phyloP scores from a whole-genome alignment of 2,329 filamentous ascomycete species.

The Colletotrichum incanum region DNA sequence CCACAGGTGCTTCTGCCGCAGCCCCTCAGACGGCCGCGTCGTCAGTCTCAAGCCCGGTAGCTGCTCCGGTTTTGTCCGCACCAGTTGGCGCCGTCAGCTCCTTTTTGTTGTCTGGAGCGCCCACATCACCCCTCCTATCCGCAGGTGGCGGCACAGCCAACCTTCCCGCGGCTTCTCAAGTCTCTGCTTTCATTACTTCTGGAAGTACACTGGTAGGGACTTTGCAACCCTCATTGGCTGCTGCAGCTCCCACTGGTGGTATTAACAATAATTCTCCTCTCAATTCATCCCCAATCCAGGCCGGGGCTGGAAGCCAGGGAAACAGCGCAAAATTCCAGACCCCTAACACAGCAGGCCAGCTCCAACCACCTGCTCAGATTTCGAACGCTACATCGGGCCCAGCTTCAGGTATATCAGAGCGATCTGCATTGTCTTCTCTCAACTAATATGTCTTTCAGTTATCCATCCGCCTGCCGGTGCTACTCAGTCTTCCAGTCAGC shows the following conservation, averaged over 20 bases:
- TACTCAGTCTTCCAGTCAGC: not conserved
- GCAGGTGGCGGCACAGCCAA: not conserved
- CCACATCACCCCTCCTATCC: not conserved
- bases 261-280: not conserved
- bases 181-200: not conserved
- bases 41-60: not conserved
- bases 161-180: not conserved
- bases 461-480: not conserved
- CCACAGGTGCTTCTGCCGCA: not conserved
- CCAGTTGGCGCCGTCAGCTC: not conserved
- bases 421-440: not conserved
- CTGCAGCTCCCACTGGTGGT: too few relatives aligned
- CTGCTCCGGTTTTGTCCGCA: not conserved
- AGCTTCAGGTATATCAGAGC: slow-evolving; percentile 4
- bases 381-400: not conserved
- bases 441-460: slow-evolving; percentile 13
- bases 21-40: not conserved
- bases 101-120: not conserved
- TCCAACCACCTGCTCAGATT: not conserved
- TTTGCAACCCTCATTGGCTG: not conserved
- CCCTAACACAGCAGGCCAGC: slow-evolving; percentile 2
- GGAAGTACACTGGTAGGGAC: not conserved
- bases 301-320: not conserved
- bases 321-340: not conserved
- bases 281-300: not conserved